phyloP scores from a whole-genome alignment of 2,329 filamentous ascomycete genomes.

The Ophiocordyceps sinensis region DNA sequence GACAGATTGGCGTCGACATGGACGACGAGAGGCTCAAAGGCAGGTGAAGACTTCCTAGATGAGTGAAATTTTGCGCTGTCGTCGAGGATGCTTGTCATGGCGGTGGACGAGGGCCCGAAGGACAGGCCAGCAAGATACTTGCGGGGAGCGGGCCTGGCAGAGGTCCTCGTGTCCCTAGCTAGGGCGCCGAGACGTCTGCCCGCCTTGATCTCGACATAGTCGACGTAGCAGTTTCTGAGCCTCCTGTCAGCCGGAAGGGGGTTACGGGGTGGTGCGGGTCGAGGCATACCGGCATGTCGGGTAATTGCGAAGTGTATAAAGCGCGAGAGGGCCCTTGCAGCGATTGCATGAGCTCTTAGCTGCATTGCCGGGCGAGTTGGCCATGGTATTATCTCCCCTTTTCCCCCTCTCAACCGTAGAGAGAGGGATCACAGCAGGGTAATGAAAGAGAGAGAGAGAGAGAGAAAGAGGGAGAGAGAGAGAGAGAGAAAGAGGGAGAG shows the following conservation, averaged over 20 bases:
- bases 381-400: no score
- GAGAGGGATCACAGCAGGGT: no score
- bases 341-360: constrained; percentile 11
- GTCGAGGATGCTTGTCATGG: constrained; percentile 63
- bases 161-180: constrained; percentile 30
- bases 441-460: no score
- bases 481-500: no score
- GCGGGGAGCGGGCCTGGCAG: constrained; percentile 17
- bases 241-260: not conserved
- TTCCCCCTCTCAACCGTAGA: no score
- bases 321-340: constrained; percentile 16
- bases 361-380: no score
- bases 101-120: constrained; percentile 66
- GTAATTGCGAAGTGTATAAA: constrained; percentile 14
- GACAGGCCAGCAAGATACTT: constrained; percentile 65
- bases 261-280: not conserved
- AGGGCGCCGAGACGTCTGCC: constrained; percentile 53
- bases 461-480: no score
- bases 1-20: constrained; percentile 34
- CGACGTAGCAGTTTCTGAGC: constrained; percentile 51
- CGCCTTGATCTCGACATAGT: constrained; percentile 65
- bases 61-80: constrained; percentile 52
- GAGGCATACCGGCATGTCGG: constrained; percentile 16
- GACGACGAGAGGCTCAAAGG: constrained; percentile 52
- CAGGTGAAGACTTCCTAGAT: constrained; percentile 45